A percentile compares a stretch with the other conserved stretches of the same genome.
These are phyloP conservation scores for Marchantia paleacea DNA, from an alignment of 225 moss, liverwort and hornwort species.

Conservation along the genomic window DNA sequence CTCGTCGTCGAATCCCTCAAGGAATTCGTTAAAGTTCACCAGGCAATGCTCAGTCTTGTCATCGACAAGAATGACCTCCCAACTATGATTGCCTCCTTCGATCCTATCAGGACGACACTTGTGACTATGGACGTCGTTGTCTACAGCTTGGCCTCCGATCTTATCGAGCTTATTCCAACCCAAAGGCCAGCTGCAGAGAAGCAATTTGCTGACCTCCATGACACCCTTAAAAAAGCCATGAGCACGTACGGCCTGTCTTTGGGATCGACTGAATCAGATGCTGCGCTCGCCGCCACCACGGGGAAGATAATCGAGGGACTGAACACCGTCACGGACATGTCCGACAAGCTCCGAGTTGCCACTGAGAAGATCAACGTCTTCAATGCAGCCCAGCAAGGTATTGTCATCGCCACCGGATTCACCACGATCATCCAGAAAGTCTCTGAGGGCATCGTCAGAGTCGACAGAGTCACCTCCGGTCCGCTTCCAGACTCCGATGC, in stretches of 20 bases:
- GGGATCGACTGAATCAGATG: neutral
- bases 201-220: neutral
- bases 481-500: too few species aligned
- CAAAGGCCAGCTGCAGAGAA: conserved; percentile 16
- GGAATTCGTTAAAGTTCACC: conserved; percentile 32
- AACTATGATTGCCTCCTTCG: too few species aligned
- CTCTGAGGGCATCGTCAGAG: too few species aligned
- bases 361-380: neutral
- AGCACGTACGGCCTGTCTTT: neutral
- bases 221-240: conserved; percentile 27
- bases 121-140: too few species aligned
- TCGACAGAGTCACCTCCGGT: too few species aligned
- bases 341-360: conserved; percentile 4
- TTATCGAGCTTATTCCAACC: conserved; percentile 22
- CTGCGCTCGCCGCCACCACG: neutral
- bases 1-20: conserved; percentile 34
- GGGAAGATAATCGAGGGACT: conserved; percentile 7
- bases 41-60: conserved; percentile 23
- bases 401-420: neutral
- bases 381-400: conserved; percentile 9
- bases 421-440: too few species aligned
- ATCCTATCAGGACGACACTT: too few species aligned
- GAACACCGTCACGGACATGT: conserved; percentile 22
- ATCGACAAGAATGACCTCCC: neutral
- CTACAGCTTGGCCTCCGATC: conserved; percentile 17